These are phyloP conservation scores for Micromonas commoda DNA, from an alignment of 139 green algal genomes.

Conservation along the genomic window DNA sequence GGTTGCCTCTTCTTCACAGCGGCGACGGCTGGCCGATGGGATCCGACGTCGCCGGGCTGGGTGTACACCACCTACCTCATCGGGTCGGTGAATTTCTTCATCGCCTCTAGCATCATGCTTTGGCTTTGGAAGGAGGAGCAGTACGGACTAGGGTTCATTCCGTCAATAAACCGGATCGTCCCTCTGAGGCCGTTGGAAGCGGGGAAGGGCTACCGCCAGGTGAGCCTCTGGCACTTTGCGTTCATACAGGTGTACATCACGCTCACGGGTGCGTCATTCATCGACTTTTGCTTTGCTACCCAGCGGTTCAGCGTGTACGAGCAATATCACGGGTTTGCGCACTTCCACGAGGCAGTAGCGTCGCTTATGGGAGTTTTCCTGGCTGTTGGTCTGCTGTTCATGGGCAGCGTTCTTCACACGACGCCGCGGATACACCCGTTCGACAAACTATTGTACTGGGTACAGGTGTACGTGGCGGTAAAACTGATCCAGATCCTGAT, in stretches of 20 bases:
- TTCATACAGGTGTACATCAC: background rate
- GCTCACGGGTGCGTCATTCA: background rate
- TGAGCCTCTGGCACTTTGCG: background rate
- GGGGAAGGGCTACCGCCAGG: background rate
- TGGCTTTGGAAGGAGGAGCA: background rate
- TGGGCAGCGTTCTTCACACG: background rate
- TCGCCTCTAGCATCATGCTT: background rate
- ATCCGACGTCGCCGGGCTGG: background rate
- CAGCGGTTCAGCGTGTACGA: background rate
- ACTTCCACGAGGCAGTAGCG: background rate
- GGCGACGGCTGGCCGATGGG: background rate
- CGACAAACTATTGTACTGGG: background rate
- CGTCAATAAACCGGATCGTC: background rate
- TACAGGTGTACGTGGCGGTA: background rate
- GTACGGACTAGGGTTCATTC: background rate
- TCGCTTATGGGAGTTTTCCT: background rate
- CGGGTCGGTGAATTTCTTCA: background rate
- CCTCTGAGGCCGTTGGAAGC: background rate
- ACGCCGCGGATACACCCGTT: background rate
- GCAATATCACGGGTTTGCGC: background rate
- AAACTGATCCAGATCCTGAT: background rate
- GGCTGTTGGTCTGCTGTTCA: background rate
- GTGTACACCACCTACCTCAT: background rate
- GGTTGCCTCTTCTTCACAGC: background rate
- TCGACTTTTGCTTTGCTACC: background rate